Conservation (phyloP, 768 basidiomycete genomes). For the Calocera viscosa region DNA sequence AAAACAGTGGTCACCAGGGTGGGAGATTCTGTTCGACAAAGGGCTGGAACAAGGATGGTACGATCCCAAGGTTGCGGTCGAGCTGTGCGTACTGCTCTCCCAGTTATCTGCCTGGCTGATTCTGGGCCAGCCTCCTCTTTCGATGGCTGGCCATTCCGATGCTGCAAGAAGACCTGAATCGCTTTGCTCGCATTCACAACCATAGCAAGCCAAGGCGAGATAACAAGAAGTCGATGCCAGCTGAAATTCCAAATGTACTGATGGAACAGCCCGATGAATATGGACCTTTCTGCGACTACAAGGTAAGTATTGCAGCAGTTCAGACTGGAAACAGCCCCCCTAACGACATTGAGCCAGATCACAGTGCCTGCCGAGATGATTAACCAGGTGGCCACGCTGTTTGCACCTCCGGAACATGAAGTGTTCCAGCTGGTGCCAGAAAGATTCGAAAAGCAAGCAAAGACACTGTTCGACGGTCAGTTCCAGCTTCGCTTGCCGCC, state of each 20-base stretch:
- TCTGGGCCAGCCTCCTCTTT: slow-evolving; percentile 29
- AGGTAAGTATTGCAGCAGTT: slow-evolving; percentile 19
- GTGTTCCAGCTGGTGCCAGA: not conserved
- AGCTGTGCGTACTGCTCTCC: not conserved
- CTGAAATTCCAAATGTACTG: slow-evolving; percentile 32
- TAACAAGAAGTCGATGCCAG: slow-evolving; percentile 31
- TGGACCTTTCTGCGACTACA: slow-evolving; percentile 25
- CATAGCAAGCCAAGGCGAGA: slow-evolving; percentile 20
- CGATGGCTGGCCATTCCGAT: slow-evolving; percentile 34
- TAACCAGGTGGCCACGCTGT: not conserved
- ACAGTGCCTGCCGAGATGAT: not conserved
- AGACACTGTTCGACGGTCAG: not conserved
- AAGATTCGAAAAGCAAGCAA: not conserved
- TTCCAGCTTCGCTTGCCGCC: not conserved
- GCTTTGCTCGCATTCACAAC: slow-evolving; percentile 22
- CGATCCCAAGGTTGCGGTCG: not conserved
- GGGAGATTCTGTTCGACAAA: slow-evolving; percentile 28
- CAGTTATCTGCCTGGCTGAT: not conserved
- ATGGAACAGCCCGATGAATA: slow-evolving; percentile 23
- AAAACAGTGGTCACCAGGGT: slow-evolving; percentile 26
- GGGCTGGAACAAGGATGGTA: slow-evolving; percentile 23
- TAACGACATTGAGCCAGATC: not conserved
- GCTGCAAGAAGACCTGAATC: slow-evolving; percentile 32
- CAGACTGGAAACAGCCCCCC: no score
- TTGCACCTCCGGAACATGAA: not conserved